Evolutionary conservation across 208 protist species (phyloP).

Genomic region (Acanthamoeba quina): DNA sequence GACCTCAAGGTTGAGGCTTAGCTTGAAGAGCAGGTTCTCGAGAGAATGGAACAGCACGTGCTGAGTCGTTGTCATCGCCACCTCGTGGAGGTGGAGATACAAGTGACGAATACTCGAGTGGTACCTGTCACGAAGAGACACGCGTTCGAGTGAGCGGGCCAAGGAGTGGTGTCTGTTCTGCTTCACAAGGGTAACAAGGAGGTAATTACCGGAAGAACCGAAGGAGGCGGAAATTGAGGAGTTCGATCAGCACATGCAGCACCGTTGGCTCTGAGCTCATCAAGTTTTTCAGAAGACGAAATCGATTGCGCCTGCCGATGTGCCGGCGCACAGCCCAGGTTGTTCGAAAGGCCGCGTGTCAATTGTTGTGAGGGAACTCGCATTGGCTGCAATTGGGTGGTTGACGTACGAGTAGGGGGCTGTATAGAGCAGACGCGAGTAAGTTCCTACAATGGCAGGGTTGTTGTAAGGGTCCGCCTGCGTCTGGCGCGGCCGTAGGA

Average conservation of each 20-base stretch:
- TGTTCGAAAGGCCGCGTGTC: too few species aligned
- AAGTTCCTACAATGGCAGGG: constrained; percentile 46
- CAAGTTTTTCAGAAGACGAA: constrained; percentile 36
- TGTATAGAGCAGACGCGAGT: constrained; percentile 31
- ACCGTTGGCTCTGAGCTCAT: constrained; percentile 57
- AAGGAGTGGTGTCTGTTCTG: not conserved
- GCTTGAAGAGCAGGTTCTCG: constrained; percentile 62
- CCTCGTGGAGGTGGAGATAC: constrained; percentile 44
- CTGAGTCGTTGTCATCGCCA: constrained; percentile 24
- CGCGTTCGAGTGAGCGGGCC: too few species aligned
- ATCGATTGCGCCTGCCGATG: not conserved
- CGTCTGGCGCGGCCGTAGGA: constrained; percentile 8
- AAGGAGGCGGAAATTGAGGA: constrained; percentile 62
- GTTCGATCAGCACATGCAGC: constrained; percentile 21
- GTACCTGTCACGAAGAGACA: not conserved
- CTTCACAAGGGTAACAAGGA: not conserved
- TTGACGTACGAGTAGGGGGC: constrained; percentile 53
- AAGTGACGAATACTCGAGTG: constrained; percentile 41
- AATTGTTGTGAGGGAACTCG: not conserved
- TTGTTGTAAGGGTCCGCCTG: constrained; percentile 9
- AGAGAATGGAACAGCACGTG: constrained; percentile 54
- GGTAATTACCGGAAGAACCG: constrained; percentile 48
- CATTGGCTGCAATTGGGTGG: too few species aligned
- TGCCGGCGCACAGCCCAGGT: too few species aligned
- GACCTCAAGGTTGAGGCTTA: constrained; percentile 42